Evolutionary conservation across 352 stramenopile genomes (phyloP).

Genomic region (Globisporangium mamillatum): DNA sequence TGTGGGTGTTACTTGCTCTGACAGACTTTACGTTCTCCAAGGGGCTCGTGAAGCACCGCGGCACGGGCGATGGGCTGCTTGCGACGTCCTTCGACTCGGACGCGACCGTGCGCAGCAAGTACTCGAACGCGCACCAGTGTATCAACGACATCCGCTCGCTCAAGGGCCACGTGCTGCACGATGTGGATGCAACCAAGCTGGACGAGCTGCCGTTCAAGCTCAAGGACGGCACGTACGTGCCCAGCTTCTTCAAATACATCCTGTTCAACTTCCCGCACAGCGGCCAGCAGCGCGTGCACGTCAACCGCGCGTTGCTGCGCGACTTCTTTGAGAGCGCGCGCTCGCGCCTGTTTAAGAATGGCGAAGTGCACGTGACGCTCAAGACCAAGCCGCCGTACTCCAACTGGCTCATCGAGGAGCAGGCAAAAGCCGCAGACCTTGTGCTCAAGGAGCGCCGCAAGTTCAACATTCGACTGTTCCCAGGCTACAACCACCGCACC

Average conservation of each 20-base stretch:
- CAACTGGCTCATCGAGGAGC: constrained; percentile 86
- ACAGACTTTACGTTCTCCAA: constrained; percentile 83
- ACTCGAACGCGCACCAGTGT: constrained; percentile 70
- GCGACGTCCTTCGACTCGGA: constrained; percentile 83
- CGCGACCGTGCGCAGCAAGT: constrained; percentile 62
- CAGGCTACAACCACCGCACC: constrained; percentile 85
- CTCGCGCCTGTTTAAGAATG: constrained; percentile 43
- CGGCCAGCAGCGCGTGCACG: constrained; percentile 84
- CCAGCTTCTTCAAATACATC: constrained; percentile 75
- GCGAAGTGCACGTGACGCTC: constrained; percentile 82
- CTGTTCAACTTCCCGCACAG: constrained; percentile 91
- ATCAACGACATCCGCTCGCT: constrained; percentile 47
- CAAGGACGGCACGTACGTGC: constrained; percentile 24
- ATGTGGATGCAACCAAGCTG: constrained; percentile 83
- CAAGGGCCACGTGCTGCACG: constrained; percentile 58
- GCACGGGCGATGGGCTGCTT: constrained; percentile 48
- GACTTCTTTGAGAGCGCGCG: constrained; percentile 87
- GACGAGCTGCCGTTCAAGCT: constrained; percentile 38
- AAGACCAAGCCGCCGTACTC: constrained; percentile 86
- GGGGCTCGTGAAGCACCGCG: constrained; percentile 62
- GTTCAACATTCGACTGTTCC: constrained; percentile 73
- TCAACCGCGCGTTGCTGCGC: constrained; percentile 75
- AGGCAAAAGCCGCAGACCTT: constrained; percentile 64
- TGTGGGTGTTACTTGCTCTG: not conserved
- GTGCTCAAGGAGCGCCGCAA: constrained; percentile 73